Evolutionary conservation across 192 early-diverging fungal species (phyloP).

Genomic region (Coemansia sp.): DNA sequence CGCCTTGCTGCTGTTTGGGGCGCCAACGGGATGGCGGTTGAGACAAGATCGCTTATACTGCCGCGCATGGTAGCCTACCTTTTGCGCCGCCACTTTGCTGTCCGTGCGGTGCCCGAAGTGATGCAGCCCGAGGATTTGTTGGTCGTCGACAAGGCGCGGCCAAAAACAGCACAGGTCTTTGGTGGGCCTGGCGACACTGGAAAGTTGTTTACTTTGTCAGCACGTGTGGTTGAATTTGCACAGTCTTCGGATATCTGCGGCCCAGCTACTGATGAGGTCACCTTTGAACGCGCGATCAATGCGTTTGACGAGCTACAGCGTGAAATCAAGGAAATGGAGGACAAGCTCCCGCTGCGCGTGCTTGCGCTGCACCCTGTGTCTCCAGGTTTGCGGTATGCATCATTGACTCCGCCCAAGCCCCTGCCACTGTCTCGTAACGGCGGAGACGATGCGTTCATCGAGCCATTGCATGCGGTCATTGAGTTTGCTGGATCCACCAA

Average conservation of each 20-base stretch:
- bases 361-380: conserved; percentile 36
- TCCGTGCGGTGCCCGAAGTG: conserved; percentile 32
- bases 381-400: conserved; percentile 65
- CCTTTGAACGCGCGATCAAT: conserved; percentile 33
- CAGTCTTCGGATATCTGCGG: conserved; percentile 19
- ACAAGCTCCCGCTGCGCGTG: conserved; percentile 47
- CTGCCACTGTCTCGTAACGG: conserved; percentile 34
- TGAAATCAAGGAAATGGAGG: conserved; percentile 35
- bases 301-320: conserved; percentile 33
- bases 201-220: conserved; percentile 18
- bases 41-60: conserved; percentile 71
- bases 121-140: conserved; percentile 12
- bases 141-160: conserved; percentile 6
- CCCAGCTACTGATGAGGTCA: conserved; percentile 9
- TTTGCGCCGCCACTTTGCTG: conserved; percentile 69
- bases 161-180: conserved; percentile 5
- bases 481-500: conserved; percentile 80
- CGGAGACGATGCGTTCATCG: conserved; percentile 58
- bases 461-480: conserved; percentile 75
- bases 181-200: background rate
- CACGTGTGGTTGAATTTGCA: conserved; percentile 20
- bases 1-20: conserved; percentile 86
- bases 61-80: conserved; percentile 78
- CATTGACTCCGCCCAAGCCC: conserved; percentile 41
- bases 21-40: conserved; percentile 51